Percentiles rank a stretch among this genome's conserved stretches.
Evolutionary conservation across 306 rosid species (phyloP).

Genomic region (Vigna angularis): DNA sequence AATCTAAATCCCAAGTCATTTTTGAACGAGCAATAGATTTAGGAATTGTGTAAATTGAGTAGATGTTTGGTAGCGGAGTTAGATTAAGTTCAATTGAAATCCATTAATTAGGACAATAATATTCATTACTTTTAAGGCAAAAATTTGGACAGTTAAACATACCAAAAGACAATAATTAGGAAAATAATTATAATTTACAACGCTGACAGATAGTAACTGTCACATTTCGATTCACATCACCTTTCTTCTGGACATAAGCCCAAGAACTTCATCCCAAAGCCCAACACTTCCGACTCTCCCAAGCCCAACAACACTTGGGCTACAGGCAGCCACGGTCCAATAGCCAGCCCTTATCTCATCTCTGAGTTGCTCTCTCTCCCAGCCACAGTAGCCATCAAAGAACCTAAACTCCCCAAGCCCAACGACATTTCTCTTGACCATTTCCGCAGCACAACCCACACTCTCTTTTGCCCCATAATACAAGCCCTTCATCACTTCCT

Average conservation of each 20-base stretch:
- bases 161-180: background rate
- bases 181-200: slow-evolving; percentile 12
- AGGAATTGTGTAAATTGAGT: too few relatives aligned
- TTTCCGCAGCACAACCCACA: slow-evolving; percentile 83
- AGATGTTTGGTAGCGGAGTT: too few relatives aligned
- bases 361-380: slow-evolving; percentile 77
- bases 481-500: slow-evolving; percentile 85
- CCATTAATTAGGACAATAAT: too few relatives aligned
- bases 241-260: slow-evolving; percentile 74
- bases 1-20: too few relatives aligned
- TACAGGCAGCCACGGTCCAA: slow-evolving; percentile 94
- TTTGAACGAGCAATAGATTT: too few relatives aligned
- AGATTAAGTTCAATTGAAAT: too few relatives aligned
- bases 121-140: too few relatives aligned
- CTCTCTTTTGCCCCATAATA: slow-evolving; percentile 82
- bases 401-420: slow-evolving; percentile 76
- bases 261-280: slow-evolving; percentile 82
- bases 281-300: slow-evolving; percentile 55
- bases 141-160: too few relatives aligned
- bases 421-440: slow-evolving; percentile 78
- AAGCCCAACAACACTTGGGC: slow-evolving; percentile 75
- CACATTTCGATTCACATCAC: slow-evolving; percentile 41
- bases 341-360: slow-evolving; percentile 75
- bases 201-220: background rate
- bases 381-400: slow-evolving; percentile 94